A percentile compares a stretch with the other conserved stretches of the same genome.
phyloP scores from a whole-genome alignment of 345 rosid genomes.

The Populus nigra region DNA sequence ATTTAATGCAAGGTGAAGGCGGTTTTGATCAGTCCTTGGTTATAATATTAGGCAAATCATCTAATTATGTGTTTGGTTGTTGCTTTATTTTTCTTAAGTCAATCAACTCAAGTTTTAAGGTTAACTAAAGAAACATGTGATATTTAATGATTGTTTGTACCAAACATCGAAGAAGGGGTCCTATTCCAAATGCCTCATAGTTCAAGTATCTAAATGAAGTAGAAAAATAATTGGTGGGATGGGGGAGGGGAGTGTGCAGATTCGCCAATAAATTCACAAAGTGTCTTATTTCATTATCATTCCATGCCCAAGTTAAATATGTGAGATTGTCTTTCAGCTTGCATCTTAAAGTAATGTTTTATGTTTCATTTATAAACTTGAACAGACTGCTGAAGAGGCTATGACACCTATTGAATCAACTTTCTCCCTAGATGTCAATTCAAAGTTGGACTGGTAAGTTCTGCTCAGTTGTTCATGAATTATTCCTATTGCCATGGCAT shows the following conservation, averaged over 20 bases:
- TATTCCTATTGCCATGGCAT: neutral
- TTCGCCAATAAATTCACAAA: neutral
- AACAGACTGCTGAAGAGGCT: constrained; percentile 97
- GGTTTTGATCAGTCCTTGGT: neutral
- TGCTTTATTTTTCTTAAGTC: neutral
- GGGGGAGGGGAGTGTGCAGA: neutral
- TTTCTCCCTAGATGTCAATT: constrained; percentile 91
- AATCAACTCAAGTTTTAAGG: neutral
- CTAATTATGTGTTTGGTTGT: neutral
- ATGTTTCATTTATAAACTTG: constrained; percentile 16
- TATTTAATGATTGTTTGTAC: no score
- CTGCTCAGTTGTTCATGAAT: constrained; percentile 10
- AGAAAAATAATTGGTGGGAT: neutral
- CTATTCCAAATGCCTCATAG: no score
- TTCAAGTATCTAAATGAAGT: no score
- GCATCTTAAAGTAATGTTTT: neutral
- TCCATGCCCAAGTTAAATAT: neutral
- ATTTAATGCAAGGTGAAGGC: neutral
- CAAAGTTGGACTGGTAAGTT: constrained; percentile 92
- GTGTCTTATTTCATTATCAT: neutral
- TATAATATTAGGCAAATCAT: neutral
- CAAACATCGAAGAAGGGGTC: no score
- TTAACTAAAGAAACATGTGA: no score
- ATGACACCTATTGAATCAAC: constrained; percentile 99
- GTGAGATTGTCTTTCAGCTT: neutral